A percentile compares a stretch with the other conserved stretches of the same genome.
Evolutionary conservation across 2,329 filamentous ascomycete genomes (phyloP).

Genomic region (Alternaria gaisen): DNA sequence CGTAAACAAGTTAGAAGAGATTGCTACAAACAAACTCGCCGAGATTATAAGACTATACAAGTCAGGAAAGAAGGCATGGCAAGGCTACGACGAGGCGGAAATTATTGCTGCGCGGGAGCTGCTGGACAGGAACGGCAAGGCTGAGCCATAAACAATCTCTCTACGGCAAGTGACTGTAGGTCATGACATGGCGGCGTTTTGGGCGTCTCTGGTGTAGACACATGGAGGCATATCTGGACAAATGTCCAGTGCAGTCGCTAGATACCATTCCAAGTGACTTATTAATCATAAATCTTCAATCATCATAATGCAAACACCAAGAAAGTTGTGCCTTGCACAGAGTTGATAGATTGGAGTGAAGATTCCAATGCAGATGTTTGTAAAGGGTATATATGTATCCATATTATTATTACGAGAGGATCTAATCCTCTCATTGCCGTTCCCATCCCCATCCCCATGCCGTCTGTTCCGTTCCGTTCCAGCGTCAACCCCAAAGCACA

Average conservation of each 20-base stretch:
- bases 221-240: conserved; percentile 4
- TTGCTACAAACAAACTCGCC: conserved; percentile 76
- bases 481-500: background rate
- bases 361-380: background rate
- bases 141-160: conserved; percentile 24
- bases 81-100: conserved; percentile 76
- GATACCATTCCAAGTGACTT: conserved; percentile 8
- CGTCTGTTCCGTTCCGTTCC: background rate
- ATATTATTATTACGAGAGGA: conserved; percentile 11
- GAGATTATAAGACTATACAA: conserved; percentile 75
- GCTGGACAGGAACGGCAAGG: conserved; percentile 62
- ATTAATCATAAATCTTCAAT: conserved; percentile 5
- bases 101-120: conserved; percentile 75
- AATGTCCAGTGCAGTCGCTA: conserved; percentile 4
- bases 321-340: background rate
- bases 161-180: background rate
- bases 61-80: conserved; percentile 71
- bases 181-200: conserved; percentile 15
- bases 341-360: background rate
- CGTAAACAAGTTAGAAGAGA: conserved; percentile 73
- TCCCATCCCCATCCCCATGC: background rate
- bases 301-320: background rate
- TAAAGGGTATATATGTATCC: background rate
- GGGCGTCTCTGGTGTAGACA: conserved; percentile 14
- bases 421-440: background rate